Evolutionary conservation across 169 alveolate genomes (phyloP).

Genomic region (Babesia sp.): DNA sequence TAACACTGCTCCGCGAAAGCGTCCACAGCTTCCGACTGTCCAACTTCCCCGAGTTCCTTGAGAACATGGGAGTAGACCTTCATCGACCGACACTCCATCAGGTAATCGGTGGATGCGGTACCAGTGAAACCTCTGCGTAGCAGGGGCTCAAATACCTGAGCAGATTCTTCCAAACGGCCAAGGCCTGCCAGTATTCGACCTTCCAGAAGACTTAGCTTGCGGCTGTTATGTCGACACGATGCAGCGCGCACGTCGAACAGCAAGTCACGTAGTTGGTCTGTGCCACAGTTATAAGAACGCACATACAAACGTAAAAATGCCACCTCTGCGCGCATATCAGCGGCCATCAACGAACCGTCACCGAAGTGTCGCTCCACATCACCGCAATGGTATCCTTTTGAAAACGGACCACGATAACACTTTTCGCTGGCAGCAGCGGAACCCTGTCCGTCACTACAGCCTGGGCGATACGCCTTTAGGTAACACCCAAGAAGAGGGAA

Average conservation of each 20-base stretch:
- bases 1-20: slow-evolving; percentile 51
- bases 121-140: slow-evolving; percentile 30
- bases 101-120: slow-evolving; percentile 42
- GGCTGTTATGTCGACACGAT: slow-evolving; percentile 4
- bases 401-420: background rate
- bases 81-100: slow-evolving; percentile 34
- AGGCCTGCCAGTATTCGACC: slow-evolving; percentile 37
- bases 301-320: slow-evolving; percentile 27
- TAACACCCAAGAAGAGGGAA: slow-evolving; percentile 44
- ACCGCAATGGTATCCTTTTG: slow-evolving; percentile 1
- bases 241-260: slow-evolving; percentile 4
- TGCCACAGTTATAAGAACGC: background rate
- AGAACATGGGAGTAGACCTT: slow-evolving; percentile 42
- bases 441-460: background rate
- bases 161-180: slow-evolving; percentile 12
- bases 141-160: slow-evolving; percentile 7
- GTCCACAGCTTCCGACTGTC: slow-evolving; percentile 7
- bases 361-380: slow-evolving; percentile 28
- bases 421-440: slow-evolving; percentile 4
- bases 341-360: background rate
- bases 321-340: slow-evolving; percentile 21
- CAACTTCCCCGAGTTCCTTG: slow-evolving; percentile 30
- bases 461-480: slow-evolving; percentile 23
- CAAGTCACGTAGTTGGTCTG: slow-evolving; percentile 18
- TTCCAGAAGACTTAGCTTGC: slow-evolving; percentile 44